Conservation (phyloP, 768 basidiomycete genomes). For the Tricholoma matsutake region DNA sequence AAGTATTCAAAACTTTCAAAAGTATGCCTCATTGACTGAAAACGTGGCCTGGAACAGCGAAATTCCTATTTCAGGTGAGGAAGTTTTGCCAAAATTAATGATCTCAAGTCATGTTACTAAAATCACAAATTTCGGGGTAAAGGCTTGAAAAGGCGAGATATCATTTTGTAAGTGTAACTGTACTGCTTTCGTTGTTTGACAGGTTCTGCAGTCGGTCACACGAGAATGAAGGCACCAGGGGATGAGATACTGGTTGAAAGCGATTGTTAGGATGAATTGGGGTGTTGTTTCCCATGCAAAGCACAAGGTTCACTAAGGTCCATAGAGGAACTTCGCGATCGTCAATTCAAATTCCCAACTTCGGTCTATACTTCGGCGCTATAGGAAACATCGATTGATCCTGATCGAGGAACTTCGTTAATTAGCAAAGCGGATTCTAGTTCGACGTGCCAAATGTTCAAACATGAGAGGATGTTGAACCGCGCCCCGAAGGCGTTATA, state of each 20-base stretch:
- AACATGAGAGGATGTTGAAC: no score
- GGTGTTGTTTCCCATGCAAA: background rate
- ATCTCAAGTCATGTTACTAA: no score
- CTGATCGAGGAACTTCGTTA: background rate
- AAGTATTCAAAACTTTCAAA: no score
- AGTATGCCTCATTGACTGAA: no score
- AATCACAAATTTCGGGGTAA: no score
- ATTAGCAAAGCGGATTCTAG: background rate
- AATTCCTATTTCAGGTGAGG: no score
- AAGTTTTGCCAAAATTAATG: no score
- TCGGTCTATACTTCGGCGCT: background rate
- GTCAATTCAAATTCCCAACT: background rate
- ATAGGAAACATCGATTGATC: background rate
- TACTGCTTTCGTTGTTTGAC: background rate
- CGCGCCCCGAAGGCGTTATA: no score
- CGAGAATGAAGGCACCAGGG: background rate
- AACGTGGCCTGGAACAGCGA: no score
- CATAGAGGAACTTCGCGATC: background rate
- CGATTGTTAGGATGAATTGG: background rate
- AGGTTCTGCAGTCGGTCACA: background rate
- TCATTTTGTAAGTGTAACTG: no score
- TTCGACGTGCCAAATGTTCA: background rate
- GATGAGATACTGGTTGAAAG: background rate
- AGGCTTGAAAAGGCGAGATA: no score
- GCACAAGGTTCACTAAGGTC: background rate